phyloP scores from a whole-genome alignment of 768 basidiomycete genomes.

The Trametes punicea region DNA sequence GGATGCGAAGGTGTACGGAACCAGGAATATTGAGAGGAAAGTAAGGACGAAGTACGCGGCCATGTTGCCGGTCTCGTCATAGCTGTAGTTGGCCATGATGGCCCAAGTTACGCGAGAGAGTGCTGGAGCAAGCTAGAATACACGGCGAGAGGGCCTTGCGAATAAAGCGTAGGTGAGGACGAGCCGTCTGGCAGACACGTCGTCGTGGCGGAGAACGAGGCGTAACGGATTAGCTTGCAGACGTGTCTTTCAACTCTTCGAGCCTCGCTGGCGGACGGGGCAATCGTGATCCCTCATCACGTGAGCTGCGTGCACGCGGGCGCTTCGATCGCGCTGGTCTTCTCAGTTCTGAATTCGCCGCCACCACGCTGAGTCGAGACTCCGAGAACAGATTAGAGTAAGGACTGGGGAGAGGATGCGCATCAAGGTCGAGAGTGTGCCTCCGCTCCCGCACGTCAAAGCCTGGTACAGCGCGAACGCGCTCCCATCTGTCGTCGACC shows the following conservation, averaged over 20 bases:
- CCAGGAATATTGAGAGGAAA: slow-evolving; percentile 77
- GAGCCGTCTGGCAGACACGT: slow-evolving; percentile 12
- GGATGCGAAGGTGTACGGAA: slow-evolving; percentile 68
- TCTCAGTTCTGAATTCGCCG: background rate
- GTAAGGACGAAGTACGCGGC: slow-evolving; percentile 90
- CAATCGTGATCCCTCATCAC: background rate
- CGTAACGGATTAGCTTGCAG: background rate
- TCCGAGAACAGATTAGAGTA: too few relatives aligned
- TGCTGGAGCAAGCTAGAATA: slow-evolving; percentile 13
- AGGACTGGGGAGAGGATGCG: slow-evolving; percentile 22
- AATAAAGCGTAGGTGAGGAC: background rate
- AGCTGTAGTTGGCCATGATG: slow-evolving; percentile 76
- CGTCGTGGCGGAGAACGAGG: background rate
- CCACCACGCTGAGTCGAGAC: background rate
- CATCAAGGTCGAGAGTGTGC: slow-evolving; percentile 25
- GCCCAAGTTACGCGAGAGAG: slow-evolving; percentile 11
- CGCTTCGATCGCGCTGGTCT: slow-evolving; percentile 1
- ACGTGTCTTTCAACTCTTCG: background rate
- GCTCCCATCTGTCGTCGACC: slow-evolving; percentile 21
- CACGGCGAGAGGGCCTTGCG: background rate
- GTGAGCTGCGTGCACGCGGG: background rate
- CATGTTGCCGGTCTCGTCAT: slow-evolving; percentile 84
- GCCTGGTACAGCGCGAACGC: slow-evolving; percentile 29
- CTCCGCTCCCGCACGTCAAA: slow-evolving; percentile 26
- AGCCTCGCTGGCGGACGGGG: background rate